Evolutionary conservation across 192 early-diverging fungal species (phyloP).

Genomic region (Mortierella alpina): DNA sequence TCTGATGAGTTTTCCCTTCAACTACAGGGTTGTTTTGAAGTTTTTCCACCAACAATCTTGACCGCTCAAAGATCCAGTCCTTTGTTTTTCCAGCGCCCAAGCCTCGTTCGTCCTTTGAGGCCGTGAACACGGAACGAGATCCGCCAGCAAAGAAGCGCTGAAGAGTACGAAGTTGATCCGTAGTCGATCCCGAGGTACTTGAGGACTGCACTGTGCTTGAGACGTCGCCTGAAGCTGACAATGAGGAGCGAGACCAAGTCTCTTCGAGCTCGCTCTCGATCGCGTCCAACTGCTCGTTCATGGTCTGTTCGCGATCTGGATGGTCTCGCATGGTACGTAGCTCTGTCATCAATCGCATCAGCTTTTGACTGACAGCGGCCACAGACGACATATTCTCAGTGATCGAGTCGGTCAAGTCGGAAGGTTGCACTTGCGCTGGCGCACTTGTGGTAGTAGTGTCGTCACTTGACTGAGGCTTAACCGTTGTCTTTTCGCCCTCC

Average conservation of each 20-base stretch:
- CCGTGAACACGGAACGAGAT: conserved; percentile 16
- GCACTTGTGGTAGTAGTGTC: neutral
- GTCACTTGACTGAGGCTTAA: neutral
- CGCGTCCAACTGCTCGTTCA: conserved; percentile 26
- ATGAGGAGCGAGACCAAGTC: neutral
- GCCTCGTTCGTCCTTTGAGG: conserved; percentile 51
- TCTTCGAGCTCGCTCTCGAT: conserved; percentile 27
- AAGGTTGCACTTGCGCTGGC: no score
- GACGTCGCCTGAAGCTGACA: neutral
- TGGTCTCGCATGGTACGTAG: conserved; percentile 24
- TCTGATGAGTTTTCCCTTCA: conserved; percentile 3
- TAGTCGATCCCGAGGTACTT: neutral
- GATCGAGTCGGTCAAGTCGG: neutral
- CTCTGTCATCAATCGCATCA: conserved; percentile 23
- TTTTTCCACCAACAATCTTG: conserved; percentile 19
- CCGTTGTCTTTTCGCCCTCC: neutral
- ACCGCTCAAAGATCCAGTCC: conserved; percentile 53
- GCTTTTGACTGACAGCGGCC: conserved; percentile 3
- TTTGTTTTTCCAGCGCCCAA: conserved; percentile 56
- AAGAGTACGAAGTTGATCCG: conserved; percentile 25
- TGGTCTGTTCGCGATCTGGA: neutral
- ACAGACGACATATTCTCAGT: neutral
- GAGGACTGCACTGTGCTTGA: neutral
- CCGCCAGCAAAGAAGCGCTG: conserved; percentile 17
- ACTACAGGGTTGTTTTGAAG: conserved; percentile 6